Evolutionary conservation across 306 rosid genomes (phyloP), one percentile per base, ranked within the genome.

Genomic region (Pyrus communis): DNA sequence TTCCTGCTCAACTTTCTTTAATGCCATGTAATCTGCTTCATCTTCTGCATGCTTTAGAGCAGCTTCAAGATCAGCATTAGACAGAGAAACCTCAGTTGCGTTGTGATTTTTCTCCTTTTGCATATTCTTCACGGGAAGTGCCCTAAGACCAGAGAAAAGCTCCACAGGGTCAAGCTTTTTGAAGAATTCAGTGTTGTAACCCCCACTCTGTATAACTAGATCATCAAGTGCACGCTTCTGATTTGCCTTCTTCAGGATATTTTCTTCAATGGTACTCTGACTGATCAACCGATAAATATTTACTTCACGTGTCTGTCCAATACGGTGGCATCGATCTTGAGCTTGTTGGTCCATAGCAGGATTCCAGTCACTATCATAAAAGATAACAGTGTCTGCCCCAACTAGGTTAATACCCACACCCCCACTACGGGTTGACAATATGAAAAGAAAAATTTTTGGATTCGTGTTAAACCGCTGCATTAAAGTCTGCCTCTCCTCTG

Each of bases 311-410:
- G 99, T 95, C 88, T 95, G 99, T 78, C 99, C 99, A 75, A 95
- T 95, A 76, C 97, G 92, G 81, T 95, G 99, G 90, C 99, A 95
- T 60, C 99, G 87, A 88, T 95, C 99, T 87, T 95, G 99, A 79
- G 97, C 99, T 81, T 95, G 99, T 76, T 92, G 97, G 89, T 92
- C 99, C 99, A 95, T 95, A 71, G 97, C 97, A 78, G 99, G 99
- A 86, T 95, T 95, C 97, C 99, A 95, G 88, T 95, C 99, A 75
- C 97, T 95, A 78, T 95, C 97, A 81, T 95, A 95, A 80, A 95
- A 95, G 66, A 95, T 95, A 79, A 95, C 99, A 62, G 99, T 95
- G 80, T 95, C 99, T 55, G 97, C 99, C 77, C 99, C 99, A 83
- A 95, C 97, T 52, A 95, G 89, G 84, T 95, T 95, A 81, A 95